Conservation (phyloP, 2,329 filamentous ascomycete genomes). For the Elsinoe fawcettii region DNA sequence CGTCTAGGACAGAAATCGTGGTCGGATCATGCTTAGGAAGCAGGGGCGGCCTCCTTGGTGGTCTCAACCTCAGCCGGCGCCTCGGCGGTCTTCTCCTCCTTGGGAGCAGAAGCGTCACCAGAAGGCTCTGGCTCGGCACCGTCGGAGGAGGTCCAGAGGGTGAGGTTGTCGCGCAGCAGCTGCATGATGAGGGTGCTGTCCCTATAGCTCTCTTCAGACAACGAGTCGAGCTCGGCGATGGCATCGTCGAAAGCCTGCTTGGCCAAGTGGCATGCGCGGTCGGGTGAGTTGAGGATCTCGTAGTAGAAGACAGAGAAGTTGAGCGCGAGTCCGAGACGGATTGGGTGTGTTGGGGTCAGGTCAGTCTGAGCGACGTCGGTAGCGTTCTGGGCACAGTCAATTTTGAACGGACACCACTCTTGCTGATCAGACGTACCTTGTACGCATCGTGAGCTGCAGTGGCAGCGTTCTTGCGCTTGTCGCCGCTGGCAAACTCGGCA, state of each 20-base stretch:
- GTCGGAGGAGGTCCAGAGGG: slow-evolving; percentile 94
- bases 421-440: slow-evolving; percentile 60
- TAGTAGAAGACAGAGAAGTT: slow-evolving; percentile 99
- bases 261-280: slow-evolving; percentile 94
- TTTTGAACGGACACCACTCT: background rate
- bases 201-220: slow-evolving; percentile 96
- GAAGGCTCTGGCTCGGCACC: slow-evolving; percentile 67
- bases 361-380: slow-evolving; percentile 98
- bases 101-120: slow-evolving; percentile 45
- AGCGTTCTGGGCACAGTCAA: slow-evolving; percentile 58
- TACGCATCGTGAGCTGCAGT: slow-evolving; percentile 89
- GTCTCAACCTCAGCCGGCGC: slow-evolving; percentile 31
- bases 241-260: slow-evolving; percentile 99
- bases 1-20: slow-evolving; percentile 9
- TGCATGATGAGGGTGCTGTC: slow-evolving; percentile 99
- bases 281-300: slow-evolving; percentile 96
- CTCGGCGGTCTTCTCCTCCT: slow-evolving; percentile 44
- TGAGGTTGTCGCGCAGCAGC: slow-evolving; percentile 94
- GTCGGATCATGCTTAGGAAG: slow-evolving; percentile 20
- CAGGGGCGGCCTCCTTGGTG: slow-evolving; percentile 44
- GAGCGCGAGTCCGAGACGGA: slow-evolving; percentile 91
- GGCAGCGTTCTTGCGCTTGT: slow-evolving; percentile 84
- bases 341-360: slow-evolving; percentile 93
- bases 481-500: slow-evolving; percentile 84
- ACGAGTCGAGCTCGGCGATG: slow-evolving; percentile 95